phyloP scores from a whole-genome alignment of 768 basidiomycete genomes.

The Suillus lakei region DNA sequence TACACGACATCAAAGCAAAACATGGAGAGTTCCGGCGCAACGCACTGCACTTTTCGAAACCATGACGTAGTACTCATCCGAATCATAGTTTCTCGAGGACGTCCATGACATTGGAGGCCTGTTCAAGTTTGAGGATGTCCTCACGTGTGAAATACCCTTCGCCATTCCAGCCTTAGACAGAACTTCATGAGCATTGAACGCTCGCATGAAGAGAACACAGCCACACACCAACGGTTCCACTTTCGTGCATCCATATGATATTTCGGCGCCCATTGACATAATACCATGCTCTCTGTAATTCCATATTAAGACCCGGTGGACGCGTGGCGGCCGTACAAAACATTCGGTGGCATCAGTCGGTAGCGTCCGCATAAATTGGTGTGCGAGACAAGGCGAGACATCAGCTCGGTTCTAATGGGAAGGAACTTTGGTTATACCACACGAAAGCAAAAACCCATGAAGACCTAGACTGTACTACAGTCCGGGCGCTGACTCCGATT shows the following conservation, averaged over 20 bases:
- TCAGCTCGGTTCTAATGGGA: background rate
- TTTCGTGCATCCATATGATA: too few species aligned
- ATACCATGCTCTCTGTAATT: background rate
- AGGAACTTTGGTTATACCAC: background rate
- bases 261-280: background rate
- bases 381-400: background rate
- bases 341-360: background rate
- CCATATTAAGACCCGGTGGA: background rate
- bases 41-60: background rate
- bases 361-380: too few species aligned
- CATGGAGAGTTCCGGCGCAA: background rate
- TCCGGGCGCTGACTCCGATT: background rate
- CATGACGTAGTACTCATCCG: background rate
- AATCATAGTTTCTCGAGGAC: background rate
- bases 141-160: conserved; percentile 27
- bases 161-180: conserved; percentile 30
- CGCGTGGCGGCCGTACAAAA: background rate
- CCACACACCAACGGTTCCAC: conserved; percentile 22
- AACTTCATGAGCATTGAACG: conserved; percentile 16
- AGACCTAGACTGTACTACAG: background rate
- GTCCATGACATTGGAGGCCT: background rate
- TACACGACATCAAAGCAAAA: background rate
- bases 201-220: conserved; percentile 27
- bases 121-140: background rate
- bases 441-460: too few species aligned